phyloP scores from a whole-genome alignment of 2,329 filamentous ascomycete genomes.

The Arthrobotrys conoides region DNA sequence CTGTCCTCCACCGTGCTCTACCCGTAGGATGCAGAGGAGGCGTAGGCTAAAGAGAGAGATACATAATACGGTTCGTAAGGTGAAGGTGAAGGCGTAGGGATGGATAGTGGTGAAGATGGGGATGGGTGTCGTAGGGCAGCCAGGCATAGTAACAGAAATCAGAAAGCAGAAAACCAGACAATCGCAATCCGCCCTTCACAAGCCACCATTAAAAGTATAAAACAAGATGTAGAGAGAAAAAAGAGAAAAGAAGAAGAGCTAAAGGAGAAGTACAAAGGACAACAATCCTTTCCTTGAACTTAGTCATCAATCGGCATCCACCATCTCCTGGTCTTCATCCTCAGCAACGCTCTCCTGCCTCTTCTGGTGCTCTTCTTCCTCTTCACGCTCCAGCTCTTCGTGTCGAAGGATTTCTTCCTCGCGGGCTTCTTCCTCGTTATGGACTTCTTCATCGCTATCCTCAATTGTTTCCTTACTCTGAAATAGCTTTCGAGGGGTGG shows the following conservation, averaged over 20 bases:
- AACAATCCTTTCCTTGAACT: constrained; percentile 8
- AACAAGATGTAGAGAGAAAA: constrained; percentile 20
- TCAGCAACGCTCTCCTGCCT: constrained; percentile 67
- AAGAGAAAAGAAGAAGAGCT: not conserved
- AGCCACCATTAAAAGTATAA: constrained; percentile 24
- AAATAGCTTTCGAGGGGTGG: constrained; percentile 68
- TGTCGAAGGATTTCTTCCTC: constrained; percentile 68
- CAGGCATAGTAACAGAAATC: constrained; percentile 56
- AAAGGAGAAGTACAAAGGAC: constrained; percentile 46
- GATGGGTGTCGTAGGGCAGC: constrained; percentile 31
- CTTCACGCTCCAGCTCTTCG: constrained; percentile 68
- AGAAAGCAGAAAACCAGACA: constrained; percentile 61
- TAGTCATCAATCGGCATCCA: constrained; percentile 59
- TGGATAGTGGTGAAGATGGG: not conserved
- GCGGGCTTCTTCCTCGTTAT: constrained; percentile 68
- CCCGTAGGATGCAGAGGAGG: constrained; percentile 11
- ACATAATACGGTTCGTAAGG: constrained; percentile 12
- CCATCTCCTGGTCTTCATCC: constrained; percentile 69
- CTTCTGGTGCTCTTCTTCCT: constrained; percentile 66
- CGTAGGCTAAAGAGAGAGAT: constrained; percentile 4
- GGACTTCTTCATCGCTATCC: constrained; percentile 68
- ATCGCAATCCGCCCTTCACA: constrained; percentile 26
- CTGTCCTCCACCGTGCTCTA: constrained; percentile 4
- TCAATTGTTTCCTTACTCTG: constrained; percentile 67
- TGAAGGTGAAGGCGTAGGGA: not conserved